Evolutionary conservation across 2,329 filamentous ascomycete species (phyloP).

Genomic region (Colletotrichum coccodes): DNA sequence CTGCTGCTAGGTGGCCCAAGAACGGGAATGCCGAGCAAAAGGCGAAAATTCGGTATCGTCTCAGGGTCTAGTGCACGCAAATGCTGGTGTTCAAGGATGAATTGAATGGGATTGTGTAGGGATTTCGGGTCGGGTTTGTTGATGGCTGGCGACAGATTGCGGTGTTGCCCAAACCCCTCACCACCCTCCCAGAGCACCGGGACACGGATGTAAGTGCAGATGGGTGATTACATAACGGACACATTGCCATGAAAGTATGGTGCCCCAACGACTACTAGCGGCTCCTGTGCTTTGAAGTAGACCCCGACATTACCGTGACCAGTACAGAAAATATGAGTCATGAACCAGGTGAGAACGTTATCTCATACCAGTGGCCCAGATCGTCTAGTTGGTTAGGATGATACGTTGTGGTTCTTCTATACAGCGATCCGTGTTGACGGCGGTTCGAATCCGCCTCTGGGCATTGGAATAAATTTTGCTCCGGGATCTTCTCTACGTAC

Average conservation of each 20-base stretch:
- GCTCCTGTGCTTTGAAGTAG: too few species aligned
- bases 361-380: conserved; percentile 16
- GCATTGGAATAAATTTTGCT: not conserved
- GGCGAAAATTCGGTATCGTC: conserved; percentile 23
- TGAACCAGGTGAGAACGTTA: too few species aligned
- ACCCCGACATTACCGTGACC: too few species aligned
- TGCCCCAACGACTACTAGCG: too few species aligned
- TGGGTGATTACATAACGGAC: not conserved
- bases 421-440: conserved; percentile 34
- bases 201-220: not conserved
- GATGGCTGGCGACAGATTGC: conserved; percentile 7
- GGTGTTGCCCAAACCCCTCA: conserved; percentile 9
- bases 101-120: conserved; percentile 24
- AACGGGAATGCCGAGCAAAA: conserved; percentile 17
- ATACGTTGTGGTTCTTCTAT: conserved; percentile 35
- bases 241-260: not conserved
- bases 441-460: conserved; percentile 36
- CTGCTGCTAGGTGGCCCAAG: not conserved
- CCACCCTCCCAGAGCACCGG: not conserved
- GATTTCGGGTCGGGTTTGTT: conserved; percentile 7
- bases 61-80: not conserved
- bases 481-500: too few species aligned
- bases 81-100: conserved; percentile 7
- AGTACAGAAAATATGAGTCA: not conserved
- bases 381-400: conserved; percentile 37